phyloP scores from a whole-genome alignment of 2,329 filamentous ascomycete genomes.

The Alternaria arbusti region DNA sequence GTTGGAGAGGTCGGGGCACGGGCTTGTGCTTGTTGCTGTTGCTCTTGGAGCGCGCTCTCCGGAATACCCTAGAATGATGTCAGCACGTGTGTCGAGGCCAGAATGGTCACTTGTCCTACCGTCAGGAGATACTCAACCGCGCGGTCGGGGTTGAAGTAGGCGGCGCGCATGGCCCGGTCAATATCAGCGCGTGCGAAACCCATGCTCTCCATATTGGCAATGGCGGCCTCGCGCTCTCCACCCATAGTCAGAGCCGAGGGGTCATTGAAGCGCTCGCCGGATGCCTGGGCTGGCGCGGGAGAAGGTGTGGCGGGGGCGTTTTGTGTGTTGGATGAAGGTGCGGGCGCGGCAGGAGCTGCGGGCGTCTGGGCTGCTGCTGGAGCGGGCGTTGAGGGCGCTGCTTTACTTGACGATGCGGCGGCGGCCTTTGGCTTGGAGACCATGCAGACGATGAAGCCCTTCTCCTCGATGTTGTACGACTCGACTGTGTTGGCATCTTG shows the following conservation, averaged over 20 bases:
- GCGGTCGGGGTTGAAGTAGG: conserved; percentile 95
- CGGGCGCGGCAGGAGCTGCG: conserved; percentile 63
- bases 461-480: conserved; percentile 98
- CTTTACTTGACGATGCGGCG: conserved; percentile 55
- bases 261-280: conserved; percentile 64
- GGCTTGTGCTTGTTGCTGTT: conserved; percentile 51
- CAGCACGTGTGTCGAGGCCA: conserved; percentile 21
- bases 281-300: conserved; percentile 53
- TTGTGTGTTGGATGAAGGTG: conserved; percentile 55
- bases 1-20: conserved; percentile 50
- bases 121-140: conserved; percentile 95
- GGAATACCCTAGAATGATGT: conserved; percentile 76
- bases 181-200: conserved; percentile 89
- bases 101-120: conserved; percentile 59
- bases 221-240: conserved; percentile 77
- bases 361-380: conserved; percentile 55
- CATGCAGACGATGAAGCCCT: conserved; percentile 99
- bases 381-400: conserved; percentile 65
- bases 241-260: conserved; percentile 87
- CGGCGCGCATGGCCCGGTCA: conserved; percentile 91
- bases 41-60: conserved; percentile 77
- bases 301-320: conserved; percentile 60
- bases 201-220: conserved; percentile 96
- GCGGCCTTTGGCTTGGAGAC: conserved; percentile 87
- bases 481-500: conserved; percentile 97